Evolutionary conservation across 768 basidiomycete species (phyloP).

Genomic region (Lactifluus subvellereus): DNA sequence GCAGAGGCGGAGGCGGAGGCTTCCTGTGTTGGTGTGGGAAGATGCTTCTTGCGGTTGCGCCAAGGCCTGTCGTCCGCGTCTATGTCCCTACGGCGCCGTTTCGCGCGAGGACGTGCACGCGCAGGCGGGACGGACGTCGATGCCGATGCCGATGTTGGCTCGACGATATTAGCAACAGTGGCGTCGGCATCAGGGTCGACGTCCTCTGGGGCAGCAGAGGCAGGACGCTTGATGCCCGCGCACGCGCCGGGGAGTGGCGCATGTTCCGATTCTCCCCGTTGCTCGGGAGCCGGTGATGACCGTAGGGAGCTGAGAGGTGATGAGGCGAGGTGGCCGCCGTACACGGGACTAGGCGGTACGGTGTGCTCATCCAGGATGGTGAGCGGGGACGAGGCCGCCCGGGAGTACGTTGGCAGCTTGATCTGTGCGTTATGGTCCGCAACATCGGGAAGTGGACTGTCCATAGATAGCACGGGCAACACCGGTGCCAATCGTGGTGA

Average conservation of each 20-base stretch:
- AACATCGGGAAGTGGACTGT: background rate
- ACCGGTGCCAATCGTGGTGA: background rate
- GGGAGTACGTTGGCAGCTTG: background rate
- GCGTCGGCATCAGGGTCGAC: background rate
- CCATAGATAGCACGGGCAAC: background rate
- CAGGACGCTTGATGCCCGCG: background rate
- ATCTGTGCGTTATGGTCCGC: background rate
- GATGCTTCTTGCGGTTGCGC: constrained; percentile 10
- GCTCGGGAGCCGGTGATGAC: constrained; percentile 9
- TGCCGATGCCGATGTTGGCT: background rate
- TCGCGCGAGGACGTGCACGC: background rate
- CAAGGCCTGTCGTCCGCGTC: constrained; percentile 4
- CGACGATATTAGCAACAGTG: background rate
- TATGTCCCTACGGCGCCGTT: constrained; percentile 14
- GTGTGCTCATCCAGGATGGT: constrained; percentile 1
- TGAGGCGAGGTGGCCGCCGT: background rate
- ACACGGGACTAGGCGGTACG: background rate
- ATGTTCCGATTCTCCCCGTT: background rate
- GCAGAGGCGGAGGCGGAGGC: background rate
- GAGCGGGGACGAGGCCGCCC: constrained; percentile 12
- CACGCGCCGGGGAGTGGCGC: background rate
- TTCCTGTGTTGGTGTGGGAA: background rate
- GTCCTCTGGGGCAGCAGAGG: background rate
- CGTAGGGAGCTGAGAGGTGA: constrained; percentile 23
- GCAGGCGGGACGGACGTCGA: background rate